Evolutionary conservation across 345 rosid genomes (phyloP).

Genomic region (Lepidium aucheri): DNA sequence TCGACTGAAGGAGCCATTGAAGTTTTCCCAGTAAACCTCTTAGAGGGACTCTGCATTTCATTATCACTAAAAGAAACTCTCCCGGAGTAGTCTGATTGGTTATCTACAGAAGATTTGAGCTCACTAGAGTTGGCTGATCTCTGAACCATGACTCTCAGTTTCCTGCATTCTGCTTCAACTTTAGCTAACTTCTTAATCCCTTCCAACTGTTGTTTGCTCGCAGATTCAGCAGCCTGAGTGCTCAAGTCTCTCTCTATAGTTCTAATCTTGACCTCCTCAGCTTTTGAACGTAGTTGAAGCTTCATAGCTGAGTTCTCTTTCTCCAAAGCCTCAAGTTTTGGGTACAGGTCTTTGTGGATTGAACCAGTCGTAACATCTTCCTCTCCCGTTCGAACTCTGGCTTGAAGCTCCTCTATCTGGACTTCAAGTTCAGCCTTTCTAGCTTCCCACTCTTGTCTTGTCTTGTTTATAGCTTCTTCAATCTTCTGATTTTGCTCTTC

Average conservation of each 20-base stretch:
- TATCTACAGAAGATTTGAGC: constrained; percentile 53
- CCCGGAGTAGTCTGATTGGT: constrained; percentile 63
- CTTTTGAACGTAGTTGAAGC: constrained; percentile 38
- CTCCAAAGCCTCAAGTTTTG: constrained; percentile 51
- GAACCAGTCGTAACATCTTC: constrained; percentile 24
- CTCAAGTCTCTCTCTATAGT: constrained; percentile 79
- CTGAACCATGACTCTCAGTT: constrained; percentile 45
- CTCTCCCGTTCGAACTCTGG: constrained; percentile 32
- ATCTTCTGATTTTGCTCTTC: constrained; percentile 78
- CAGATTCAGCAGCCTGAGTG: constrained; percentile 78
- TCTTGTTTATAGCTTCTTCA: constrained; percentile 45
- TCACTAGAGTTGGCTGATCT: constrained; percentile 48
- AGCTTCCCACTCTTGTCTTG: constrained; percentile 54
- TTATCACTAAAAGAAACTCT: constrained; percentile 40
- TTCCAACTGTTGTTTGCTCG: constrained; percentile 84
- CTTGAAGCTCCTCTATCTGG: constrained; percentile 39
- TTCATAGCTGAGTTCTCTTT: constrained; percentile 58
- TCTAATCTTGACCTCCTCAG: constrained; percentile 52
- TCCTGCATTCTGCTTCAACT: constrained; percentile 76
- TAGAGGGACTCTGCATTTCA: constrained; percentile 41
- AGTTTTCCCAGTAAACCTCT: constrained; percentile 29
- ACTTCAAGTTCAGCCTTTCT: constrained; percentile 44
- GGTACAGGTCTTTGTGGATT: constrained; percentile 29
- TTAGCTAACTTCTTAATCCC: constrained; percentile 66
- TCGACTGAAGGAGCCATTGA: constrained; percentile 35